Evolutionary conservation across 139 green algal species (phyloP), one percentile per base, ranked within the genome.

Genomic region (Closterium sp.): DNA sequence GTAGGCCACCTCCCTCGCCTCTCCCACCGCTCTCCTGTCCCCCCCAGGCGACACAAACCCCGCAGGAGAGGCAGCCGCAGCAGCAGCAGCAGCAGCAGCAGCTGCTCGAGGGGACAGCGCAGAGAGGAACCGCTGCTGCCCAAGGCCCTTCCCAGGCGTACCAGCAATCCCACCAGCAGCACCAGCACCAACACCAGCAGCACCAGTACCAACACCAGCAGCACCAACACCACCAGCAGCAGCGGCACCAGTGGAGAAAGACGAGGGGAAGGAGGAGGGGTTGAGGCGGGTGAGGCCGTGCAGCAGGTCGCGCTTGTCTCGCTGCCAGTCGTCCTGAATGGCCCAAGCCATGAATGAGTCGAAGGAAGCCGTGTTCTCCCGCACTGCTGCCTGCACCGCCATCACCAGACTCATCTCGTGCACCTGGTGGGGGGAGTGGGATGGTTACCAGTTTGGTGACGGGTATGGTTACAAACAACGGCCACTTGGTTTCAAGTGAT

Each of bases 301-400:
- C 28, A 92, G 38, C 24, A 94, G 94, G 31, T 94, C 50, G 30
- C 89, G 88, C 62, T 88, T 92, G 89, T 93, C 19, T 1, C 89
- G 10, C 29, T 94, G 29, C 89, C 91, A 93, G 28, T 93, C 91
- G 19, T 91, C 89, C 91, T 94, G 88, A 24, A 79, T 79, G 62
- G 62, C 62, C 27, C 19, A 13, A 79, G 62, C 62, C 62, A 79
- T 79, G 62, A 79, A 79, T 13, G 62, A 79, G 27, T 79, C 62
- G 17, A 79, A 79, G 17, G 62, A 79, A 0, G 62, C 13, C 0
- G 62, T 79, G 62, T 79, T 79, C 62, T 79, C 62, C 17, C 62
- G 62, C 62, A 79, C 89, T 89, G 88, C 86, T 42, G n/a, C 89
- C 50, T 90, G 86, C 31, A 89, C 31, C 31, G 31, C 31, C 31